Conservation (phyloP, 2,329 filamentous ascomycete genomes). For the Colletotrichum sansevieriae region DNA sequence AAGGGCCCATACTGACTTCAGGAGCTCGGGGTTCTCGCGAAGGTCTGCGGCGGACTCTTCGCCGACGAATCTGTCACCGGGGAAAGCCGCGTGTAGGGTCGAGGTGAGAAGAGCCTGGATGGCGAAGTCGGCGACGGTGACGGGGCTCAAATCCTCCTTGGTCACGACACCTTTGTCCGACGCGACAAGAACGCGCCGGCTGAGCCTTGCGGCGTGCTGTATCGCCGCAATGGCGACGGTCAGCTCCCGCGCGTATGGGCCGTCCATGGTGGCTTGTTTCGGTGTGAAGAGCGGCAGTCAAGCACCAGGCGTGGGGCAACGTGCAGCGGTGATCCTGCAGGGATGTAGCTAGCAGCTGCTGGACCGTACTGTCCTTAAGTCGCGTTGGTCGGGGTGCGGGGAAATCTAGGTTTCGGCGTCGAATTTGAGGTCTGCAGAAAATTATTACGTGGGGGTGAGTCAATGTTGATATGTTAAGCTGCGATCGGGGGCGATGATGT, state of each 20-base stretch:
- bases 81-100: constrained; percentile 64
- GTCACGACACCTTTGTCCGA: constrained; percentile 64
- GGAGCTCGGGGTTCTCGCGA: constrained; percentile 56
- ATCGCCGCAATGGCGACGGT: constrained; percentile 57
- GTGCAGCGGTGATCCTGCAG: constrained; percentile 18
- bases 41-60: constrained; percentile 67
- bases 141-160: constrained; percentile 68
- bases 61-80: constrained; percentile 65
- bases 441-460: background rate
- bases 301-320: constrained; percentile 8
- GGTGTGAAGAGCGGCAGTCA: background rate
- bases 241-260: constrained; percentile 58
- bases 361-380: too few relatives aligned
- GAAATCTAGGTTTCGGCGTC: background rate
- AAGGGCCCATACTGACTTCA: constrained; percentile 62
- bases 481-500: constrained; percentile 33
- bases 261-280: constrained; percentile 53
- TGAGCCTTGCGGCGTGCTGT: constrained; percentile 61
- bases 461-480: constrained; percentile 4
- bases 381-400: background rate
- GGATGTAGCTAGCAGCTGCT: too few relatives aligned
- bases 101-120: constrained; percentile 68
- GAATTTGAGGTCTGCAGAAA: background rate
- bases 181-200: constrained; percentile 60
- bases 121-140: constrained; percentile 72